Evolutionary conservation across 2,329 filamentous ascomycete genomes (phyloP).

Genomic region (Aspergillus sp.): DNA sequence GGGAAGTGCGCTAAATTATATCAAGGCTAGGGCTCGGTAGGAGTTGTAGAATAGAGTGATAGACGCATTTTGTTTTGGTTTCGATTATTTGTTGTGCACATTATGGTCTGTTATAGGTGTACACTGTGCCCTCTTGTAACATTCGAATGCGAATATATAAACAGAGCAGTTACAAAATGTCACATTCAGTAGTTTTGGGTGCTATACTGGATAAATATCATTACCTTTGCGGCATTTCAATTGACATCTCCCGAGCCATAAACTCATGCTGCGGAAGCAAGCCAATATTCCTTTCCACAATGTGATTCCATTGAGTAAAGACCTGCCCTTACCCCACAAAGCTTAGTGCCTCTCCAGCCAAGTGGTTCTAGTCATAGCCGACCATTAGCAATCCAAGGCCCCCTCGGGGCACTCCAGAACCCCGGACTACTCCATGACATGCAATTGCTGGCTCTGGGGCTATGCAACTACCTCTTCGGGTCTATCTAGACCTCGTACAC

Average conservation of each 20-base stretch:
- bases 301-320: too few species aligned
- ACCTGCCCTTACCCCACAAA: background rate
- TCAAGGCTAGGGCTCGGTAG: conserved; percentile 12
- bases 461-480: background rate
- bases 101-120: too few species aligned
- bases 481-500: background rate
- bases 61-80: background rate
- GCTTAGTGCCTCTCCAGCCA: background rate
- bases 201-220: too few species aligned
- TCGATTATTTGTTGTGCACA: background rate
- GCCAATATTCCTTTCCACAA: too few species aligned
- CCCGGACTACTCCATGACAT: background rate
- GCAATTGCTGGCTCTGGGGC: background rate
- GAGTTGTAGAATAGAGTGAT: background rate
- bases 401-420: conserved; percentile 1
- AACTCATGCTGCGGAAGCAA: too few species aligned
- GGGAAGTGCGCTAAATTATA: conserved; percentile 32
- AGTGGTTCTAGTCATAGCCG: background rate
- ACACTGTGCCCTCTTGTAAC: too few species aligned
- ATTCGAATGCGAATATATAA: too few species aligned
- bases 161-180: too few species aligned
- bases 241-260: too few species aligned
- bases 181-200: too few species aligned
- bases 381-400: background rate
- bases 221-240: too few species aligned